Evolutionary conservation across 1,284 basidiomycete species (phyloP), one percentile per base, ranked within the genome.

Genomic region (Wolfiporia cocos): DNA sequence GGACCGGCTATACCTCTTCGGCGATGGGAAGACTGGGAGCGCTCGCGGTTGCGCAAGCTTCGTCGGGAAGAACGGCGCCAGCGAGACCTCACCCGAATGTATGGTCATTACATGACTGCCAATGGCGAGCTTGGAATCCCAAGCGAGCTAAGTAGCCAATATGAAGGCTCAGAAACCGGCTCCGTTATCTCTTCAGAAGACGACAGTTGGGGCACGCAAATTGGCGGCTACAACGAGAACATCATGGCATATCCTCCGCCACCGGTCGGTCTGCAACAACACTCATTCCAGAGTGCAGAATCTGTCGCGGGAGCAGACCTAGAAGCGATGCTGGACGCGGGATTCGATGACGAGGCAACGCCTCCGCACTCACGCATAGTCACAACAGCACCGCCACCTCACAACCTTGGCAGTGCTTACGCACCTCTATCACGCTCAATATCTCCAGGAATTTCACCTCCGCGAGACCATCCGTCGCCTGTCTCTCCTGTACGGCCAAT

Each of bases 1-100:
- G 81, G 76, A 1, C 67, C 72, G 32, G 77, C 75, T 0, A 81
- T 99, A 20, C 93, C 96, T 0, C 68, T 98, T 57, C 81, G 96
- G 29, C 76, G 94, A 43, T 99, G 96, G 96, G 94, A 99, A 65
- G 96, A 99, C 57, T 99, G 96, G 96, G 96, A 99, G 63, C 81
- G 93, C 30, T 95, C 91, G n/a, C 78, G 95, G 26, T 70, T 98
- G 40, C 86, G 94, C 47, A 98, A 98, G 67, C 55, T 93, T 33
- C 83, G 80, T 51, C 82, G 96, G 3, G 94, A 97, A 57, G 93
- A 96, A 58, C 80, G 86, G 54, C 75, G 93, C 37, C 69, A 86
- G 53, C 71, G 73, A 54, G 84, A 95, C 24, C 76, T 94, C 53
- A 90, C 92, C 57, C 77, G 85, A 34, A 63, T 74, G 38, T 81